These are phyloP conservation scores for Botrytis byssoidea DNA, from an alignment of 2,329 filamentous ascomycete genomes.

Conservation along the genomic window DNA sequence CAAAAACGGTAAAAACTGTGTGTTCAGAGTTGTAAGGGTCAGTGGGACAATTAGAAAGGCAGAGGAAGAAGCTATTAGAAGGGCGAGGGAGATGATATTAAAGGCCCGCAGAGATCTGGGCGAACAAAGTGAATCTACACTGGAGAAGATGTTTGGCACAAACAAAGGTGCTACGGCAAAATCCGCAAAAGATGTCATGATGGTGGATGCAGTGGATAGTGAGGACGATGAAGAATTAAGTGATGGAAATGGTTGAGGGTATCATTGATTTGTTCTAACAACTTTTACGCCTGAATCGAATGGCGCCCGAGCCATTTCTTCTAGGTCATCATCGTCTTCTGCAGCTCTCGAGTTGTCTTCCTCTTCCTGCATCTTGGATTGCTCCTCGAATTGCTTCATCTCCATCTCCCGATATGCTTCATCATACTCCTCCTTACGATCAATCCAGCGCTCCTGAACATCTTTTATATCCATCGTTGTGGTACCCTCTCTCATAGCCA, in stretches of 20 bases:
- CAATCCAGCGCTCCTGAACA: conserved; percentile 94
- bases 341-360: conserved; percentile 40
- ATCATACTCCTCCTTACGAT: conserved; percentile 85
- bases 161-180: conserved; percentile 28
- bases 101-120: conserved; percentile 56
- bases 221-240: conserved; percentile 48
- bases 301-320: conserved; percentile 15
- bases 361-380: conserved; percentile 55
- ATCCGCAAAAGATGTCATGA: conserved; percentile 44
- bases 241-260: conserved; percentile 44
- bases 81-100: conserved; percentile 70
- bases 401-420: conserved; percentile 55
- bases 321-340: conserved; percentile 34
- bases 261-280: conserved; percentile 61
- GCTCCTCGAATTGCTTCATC: conserved; percentile 70
- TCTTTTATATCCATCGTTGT: conserved; percentile 79
- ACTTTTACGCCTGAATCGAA: conserved; percentile 54
- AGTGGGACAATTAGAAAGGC: conserved; percentile 91
- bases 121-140: conserved; percentile 41
- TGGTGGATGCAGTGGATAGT: conserved; percentile 47
- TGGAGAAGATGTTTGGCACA: conserved; percentile 43
- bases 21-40: conserved; percentile 81
- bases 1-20: conserved; percentile 62
- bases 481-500: conserved; percentile 79
- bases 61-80: conserved; percentile 82